Conservation (phyloP, 148 eudicot species). For the Selenicereus undatus region DNA sequence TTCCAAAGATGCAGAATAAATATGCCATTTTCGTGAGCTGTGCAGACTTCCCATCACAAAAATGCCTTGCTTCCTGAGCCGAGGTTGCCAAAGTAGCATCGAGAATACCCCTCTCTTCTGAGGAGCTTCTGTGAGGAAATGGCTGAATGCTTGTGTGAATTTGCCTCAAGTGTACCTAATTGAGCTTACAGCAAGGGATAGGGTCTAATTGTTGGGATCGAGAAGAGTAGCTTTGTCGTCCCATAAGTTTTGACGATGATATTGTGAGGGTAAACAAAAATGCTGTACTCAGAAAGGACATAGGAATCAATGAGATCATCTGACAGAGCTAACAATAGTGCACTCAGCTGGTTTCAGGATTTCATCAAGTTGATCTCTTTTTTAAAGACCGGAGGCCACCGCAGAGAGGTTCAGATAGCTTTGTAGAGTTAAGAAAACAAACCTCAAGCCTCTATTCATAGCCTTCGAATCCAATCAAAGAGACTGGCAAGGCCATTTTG, state of each 20-base stretch:
- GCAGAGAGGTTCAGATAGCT: constrained; percentile 42
- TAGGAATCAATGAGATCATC: constrained; percentile 62
- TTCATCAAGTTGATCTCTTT: constrained; percentile 49
- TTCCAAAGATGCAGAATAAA: constrained; percentile 52
- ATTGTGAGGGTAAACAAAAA: constrained; percentile 66
- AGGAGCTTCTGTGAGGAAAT: constrained; percentile 57
- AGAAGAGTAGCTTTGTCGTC: constrained; percentile 61
- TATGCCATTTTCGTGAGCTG: constrained; percentile 57
- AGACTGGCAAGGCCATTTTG: constrained; percentile 45
- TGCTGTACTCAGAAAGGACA: constrained; percentile 74
- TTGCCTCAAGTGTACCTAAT: constrained; percentile 69
- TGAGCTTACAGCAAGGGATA: constrained; percentile 47
- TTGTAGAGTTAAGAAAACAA: constrained; percentile 42
- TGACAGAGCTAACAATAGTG: constrained; percentile 56
- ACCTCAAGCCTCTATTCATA: constrained; percentile 74
- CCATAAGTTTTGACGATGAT: constrained; percentile 73
- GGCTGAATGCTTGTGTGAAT: constrained; percentile 63
- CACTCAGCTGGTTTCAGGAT: constrained; percentile 59
- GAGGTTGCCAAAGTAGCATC: constrained; percentile 51
- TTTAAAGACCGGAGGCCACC: constrained; percentile 55
- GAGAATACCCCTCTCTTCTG: constrained; percentile 57
- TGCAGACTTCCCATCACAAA: constrained; percentile 56
- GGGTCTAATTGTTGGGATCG: constrained; percentile 49
- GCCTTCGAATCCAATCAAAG: constrained; percentile 75
- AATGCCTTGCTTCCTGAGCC: constrained; percentile 47